phyloP scores from a whole-genome alignment of 2,329 filamentous ascomycete species.

The Fusarium oligoseptatum region DNA sequence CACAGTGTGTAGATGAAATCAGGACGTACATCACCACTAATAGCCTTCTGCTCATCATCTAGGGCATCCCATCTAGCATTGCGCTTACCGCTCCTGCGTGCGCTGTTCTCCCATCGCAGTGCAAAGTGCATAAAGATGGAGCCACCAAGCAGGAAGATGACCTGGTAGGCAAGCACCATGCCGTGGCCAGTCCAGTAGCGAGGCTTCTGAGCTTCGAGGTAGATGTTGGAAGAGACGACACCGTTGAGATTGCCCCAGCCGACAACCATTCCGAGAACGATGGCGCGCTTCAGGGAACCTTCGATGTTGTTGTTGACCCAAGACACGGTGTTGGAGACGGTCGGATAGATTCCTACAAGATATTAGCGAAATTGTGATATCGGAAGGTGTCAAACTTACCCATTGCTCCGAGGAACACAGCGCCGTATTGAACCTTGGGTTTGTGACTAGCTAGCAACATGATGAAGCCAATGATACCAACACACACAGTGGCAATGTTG shows the following conservation, averaged over 20 bases:
- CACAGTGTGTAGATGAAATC: conserved; percentile 53
- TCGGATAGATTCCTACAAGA: conserved; percentile 75
- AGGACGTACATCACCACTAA: conserved; percentile 67
- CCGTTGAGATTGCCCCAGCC: conserved; percentile 84
- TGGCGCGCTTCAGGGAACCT: conserved; percentile 70
- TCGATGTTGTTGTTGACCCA: conserved; percentile 81
- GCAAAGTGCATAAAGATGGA: conserved; percentile 72
- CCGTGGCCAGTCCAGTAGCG: conserved; percentile 66
- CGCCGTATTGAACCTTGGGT: conserved; percentile 74
- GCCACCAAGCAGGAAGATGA: conserved; percentile 73
- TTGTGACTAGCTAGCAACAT: conserved; percentile 71
- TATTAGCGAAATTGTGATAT: rapidly evolving
- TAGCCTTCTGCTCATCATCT: conserved; percentile 65
- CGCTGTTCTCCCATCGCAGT: conserved; percentile 72
- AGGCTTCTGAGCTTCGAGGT: conserved; percentile 53
- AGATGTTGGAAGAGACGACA: conserved; percentile 74
- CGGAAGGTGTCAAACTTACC: not conserved
- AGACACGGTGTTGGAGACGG: conserved; percentile 77
- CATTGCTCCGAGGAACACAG: conserved; percentile 75
- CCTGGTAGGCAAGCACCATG: conserved; percentile 73
- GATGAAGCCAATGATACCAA: conserved; percentile 75
- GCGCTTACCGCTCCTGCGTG: conserved; percentile 67
- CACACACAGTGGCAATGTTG: conserved; percentile 71
- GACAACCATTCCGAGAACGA: conserved; percentile 80
- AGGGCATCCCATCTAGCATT: conserved; percentile 69